Conservation (phyloP, 169 alveolate species). For the Perkinsus marinus region DNA sequence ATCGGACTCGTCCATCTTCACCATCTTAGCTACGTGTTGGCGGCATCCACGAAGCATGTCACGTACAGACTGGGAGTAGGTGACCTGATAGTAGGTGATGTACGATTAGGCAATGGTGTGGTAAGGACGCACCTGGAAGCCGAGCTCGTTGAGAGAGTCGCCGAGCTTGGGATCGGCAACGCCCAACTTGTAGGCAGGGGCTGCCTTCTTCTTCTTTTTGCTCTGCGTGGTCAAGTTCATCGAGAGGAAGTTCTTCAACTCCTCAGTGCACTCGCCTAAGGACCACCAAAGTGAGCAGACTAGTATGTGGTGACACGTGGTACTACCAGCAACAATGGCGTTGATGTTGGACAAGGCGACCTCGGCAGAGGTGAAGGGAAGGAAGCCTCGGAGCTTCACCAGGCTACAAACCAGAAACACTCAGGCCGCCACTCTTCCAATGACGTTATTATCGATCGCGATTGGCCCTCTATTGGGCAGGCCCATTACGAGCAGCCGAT, state of each 20-base stretch:
- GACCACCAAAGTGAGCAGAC: too few species aligned
- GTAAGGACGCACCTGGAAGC: constrained; percentile 51
- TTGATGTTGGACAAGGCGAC: constrained; percentile 77
- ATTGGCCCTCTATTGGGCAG: too few species aligned
- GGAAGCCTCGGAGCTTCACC: constrained; percentile 70
- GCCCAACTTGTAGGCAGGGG: constrained; percentile 51
- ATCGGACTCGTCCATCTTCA: constrained; percentile 76
- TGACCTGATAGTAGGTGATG: not conserved
- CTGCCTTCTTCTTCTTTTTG: constrained; percentile 35
- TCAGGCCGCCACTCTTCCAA: constrained; percentile 36
- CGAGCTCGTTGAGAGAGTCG: constrained; percentile 46
- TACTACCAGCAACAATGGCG: constrained; percentile 57
- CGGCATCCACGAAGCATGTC: not conserved
- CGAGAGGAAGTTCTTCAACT: constrained; percentile 56
- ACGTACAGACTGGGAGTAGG: not conserved
- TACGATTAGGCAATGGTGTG: constrained; percentile 50
- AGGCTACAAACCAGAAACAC: constrained; percentile 54
- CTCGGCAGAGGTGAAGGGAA: constrained; percentile 73
- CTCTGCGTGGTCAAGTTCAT: constrained; percentile 54
- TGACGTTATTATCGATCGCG: constrained; percentile 65
- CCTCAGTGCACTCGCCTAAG: constrained; percentile 46
- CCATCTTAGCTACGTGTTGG: not conserved
- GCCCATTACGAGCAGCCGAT: too few species aligned
- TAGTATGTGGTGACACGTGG: too few species aligned
- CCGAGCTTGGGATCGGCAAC: constrained; percentile 65